These are phyloP conservation scores for Lachnellula occidentalis DNA, from an alignment of 2,329 filamentous ascomycete genomes.

Conservation along the genomic window DNA sequence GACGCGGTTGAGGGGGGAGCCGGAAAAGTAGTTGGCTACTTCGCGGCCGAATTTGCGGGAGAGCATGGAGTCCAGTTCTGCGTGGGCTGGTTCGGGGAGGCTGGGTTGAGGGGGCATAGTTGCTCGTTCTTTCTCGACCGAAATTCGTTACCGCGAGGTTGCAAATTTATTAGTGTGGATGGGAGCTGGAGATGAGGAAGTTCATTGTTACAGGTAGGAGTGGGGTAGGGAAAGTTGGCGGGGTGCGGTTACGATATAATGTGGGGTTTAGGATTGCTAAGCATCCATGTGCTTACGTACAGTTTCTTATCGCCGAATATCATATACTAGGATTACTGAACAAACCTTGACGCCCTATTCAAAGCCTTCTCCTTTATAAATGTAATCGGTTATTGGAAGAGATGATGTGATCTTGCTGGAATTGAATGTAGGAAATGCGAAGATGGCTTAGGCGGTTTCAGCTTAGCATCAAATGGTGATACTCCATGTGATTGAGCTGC, in stretches of 20 bases:
- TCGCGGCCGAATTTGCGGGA: slow-evolving; percentile 73
- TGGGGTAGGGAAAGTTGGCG: neutral
- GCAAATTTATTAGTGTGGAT: neutral
- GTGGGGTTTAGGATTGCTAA: neutral
- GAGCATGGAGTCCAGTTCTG: slow-evolving; percentile 49
- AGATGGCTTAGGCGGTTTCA: too few species aligned
- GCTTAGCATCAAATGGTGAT: too few species aligned
- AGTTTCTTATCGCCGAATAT: neutral
- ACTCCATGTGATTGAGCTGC: too few species aligned
- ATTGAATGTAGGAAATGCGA: too few species aligned
- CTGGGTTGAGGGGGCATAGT: slow-evolving; percentile 28
- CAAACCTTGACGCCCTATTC: neutral
- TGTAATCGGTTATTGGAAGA: neutral
- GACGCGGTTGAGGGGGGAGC: slow-evolving; percentile 70
- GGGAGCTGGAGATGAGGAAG: neutral
- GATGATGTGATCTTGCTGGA: too few species aligned
- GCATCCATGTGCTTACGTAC: neutral
- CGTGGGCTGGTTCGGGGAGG: slow-evolving; percentile 29
- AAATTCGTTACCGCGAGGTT: neutral
- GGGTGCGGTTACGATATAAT: neutral
- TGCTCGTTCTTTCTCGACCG: neutral
- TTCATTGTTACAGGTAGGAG: neutral
- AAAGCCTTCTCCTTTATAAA: neutral
- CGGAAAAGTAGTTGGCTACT: slow-evolving; percentile 78
- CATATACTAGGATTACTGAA: neutral